Conservation (phyloP, 805 yeast genomes). For the Diddensiella transvaalensis region DNA sequence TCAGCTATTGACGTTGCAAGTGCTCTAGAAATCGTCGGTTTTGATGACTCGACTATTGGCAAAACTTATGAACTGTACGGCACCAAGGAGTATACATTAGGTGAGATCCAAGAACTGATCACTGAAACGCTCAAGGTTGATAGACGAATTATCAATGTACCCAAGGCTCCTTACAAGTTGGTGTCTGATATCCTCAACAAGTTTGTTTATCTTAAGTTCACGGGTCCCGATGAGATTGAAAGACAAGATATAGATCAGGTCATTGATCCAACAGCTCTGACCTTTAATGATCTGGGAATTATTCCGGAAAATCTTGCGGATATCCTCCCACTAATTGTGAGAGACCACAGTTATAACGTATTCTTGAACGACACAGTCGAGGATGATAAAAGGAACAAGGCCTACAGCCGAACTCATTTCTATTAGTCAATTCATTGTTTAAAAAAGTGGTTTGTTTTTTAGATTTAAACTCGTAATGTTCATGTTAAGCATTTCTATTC, state of each 20-base stretch:
- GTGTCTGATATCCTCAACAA: constrained; percentile 38
- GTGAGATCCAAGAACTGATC: constrained; percentile 67
- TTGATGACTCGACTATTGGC: constrained; percentile 76
- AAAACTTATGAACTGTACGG: constrained; percentile 73
- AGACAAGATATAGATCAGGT: constrained; percentile 67
- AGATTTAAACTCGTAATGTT: too few relatives aligned
- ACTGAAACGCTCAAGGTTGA: constrained; percentile 52
- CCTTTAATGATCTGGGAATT: constrained; percentile 70
- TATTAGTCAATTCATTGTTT: background rate
- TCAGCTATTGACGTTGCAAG: constrained; percentile 74
- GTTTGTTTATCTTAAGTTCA: constrained; percentile 44
- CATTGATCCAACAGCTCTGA: constrained; percentile 55
- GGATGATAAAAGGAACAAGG: constrained; percentile 10
- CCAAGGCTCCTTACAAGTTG: constrained; percentile 37
- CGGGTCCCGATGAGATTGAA: constrained; percentile 69
- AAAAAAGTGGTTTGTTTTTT: too few relatives aligned
- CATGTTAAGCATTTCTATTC: too few relatives aligned
- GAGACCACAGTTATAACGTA: constrained; percentile 17
- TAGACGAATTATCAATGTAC: constrained; percentile 38
- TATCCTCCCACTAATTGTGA: constrained; percentile 13
- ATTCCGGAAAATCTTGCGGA: constrained; percentile 20
- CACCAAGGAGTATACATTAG: constrained; percentile 56
- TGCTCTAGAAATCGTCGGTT: constrained; percentile 75
- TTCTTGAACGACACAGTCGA: constrained; percentile 17
- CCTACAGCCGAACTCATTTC: background rate